These are phyloP conservation scores for Boletus sp. DNA, from an alignment of 1,284 basidiomycete species.

Conservation along the genomic window DNA sequence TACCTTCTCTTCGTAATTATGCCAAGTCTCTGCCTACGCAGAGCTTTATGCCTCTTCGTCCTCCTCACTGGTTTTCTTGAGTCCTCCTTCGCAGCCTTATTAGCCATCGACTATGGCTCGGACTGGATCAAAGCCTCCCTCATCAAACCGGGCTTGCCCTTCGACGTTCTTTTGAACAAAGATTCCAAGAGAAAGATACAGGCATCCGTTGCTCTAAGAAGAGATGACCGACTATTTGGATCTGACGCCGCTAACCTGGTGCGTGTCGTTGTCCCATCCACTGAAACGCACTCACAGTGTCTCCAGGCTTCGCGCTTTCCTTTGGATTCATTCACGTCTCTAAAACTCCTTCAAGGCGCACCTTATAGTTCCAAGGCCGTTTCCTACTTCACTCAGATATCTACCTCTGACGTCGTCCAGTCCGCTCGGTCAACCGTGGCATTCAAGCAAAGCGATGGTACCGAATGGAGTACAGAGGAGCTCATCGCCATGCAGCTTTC, in stretches of 20 bases:
- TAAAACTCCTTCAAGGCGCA: slow-evolving; percentile 85
- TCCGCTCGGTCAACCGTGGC: slow-evolving; percentile 60
- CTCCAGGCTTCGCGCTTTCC: slow-evolving; percentile 86
- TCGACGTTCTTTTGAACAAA: slow-evolving; percentile 94
- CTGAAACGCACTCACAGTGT: slow-evolving; percentile 4
- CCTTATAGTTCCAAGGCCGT: slow-evolving; percentile 60
- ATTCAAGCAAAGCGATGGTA: slow-evolving; percentile 55
- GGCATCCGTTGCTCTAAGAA: slow-evolving; percentile 84
- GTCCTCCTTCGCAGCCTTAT: slow-evolving; percentile 48
- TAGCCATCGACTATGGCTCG: slow-evolving; percentile 94
- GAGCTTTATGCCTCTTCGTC: slow-evolving; percentile 26
- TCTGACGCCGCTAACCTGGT: slow-evolving; percentile 85
- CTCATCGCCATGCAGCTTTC: slow-evolving; percentile 92
- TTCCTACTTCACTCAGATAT: slow-evolving; percentile 65
- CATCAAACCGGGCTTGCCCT: slow-evolving; percentile 93
- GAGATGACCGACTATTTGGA: slow-evolving; percentile 84
- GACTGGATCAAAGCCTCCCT: slow-evolving; percentile 96
- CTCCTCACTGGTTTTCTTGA: slow-evolving; percentile 26
- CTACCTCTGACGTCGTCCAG: slow-evolving; percentile 54
- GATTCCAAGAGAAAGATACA: slow-evolving; percentile 97
- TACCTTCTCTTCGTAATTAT: slow-evolving; percentile 15
- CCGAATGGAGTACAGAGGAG: slow-evolving; percentile 82
- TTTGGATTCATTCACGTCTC: slow-evolving; percentile 77
- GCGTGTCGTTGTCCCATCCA: slow-evolving; percentile 32
- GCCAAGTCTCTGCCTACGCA: slow-evolving; percentile 28